phyloP scores from a whole-genome alignment of 257 asterid genomes.

The Paulownia fortunei region DNA sequence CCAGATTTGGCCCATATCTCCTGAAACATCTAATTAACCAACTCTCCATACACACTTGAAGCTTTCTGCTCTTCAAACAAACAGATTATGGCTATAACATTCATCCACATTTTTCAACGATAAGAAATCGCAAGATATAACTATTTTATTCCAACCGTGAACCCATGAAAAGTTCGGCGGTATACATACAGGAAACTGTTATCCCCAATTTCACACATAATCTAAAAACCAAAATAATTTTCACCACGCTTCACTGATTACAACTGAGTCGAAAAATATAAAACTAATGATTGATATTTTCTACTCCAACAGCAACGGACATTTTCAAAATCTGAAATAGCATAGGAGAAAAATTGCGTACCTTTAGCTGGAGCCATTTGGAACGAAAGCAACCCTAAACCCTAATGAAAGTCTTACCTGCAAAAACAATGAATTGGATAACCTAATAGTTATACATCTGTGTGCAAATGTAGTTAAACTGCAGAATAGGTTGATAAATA shows the following conservation, averaged over 20 bases:
- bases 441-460: neutral
- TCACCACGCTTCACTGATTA: neutral
- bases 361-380: constrained; percentile 75
- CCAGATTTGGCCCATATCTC: neutral
- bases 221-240: neutral
- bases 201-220: neutral
- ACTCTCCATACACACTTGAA: neutral
- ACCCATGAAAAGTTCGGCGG: neutral
- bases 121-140: neutral
- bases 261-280: neutral
- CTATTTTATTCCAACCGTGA: neutral
- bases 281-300: neutral
- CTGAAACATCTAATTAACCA: neutral
- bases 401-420: constrained; percentile 35
- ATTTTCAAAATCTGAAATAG: neutral
- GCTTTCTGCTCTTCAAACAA: neutral
- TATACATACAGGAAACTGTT: neutral
- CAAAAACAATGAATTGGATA: constrained; percentile 9
- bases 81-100: neutral
- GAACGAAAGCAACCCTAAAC: constrained; percentile 17
- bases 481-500: neutral
- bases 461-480: neutral
- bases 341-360: constrained; percentile 11
- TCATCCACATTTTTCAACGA: neutral
- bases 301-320: neutral